Evolutionary conservation across 805 yeast genomes (phyloP), one percentile per base, ranked within the genome.

Genomic region (Pichia kluyveri): DNA sequence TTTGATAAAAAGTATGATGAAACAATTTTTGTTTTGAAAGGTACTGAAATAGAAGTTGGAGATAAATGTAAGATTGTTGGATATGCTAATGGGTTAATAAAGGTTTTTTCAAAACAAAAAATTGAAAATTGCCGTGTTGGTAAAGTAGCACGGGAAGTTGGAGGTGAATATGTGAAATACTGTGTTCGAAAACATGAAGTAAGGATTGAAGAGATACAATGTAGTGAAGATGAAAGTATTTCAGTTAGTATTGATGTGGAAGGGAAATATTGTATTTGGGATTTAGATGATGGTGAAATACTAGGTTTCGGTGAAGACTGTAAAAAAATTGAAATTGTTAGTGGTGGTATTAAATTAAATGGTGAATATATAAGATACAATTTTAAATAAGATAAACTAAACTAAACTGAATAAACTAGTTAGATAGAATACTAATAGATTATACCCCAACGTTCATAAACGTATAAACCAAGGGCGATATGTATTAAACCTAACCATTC

Each of bases 371-470:
- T 7, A 34, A 34, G 37, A 34, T 34, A 34, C 17, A 34, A 34
- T 10, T 18, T 8, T 44, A 8, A 14, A 18, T 6, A 30, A 37
- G 10, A 40, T 17, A 32, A 19, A 14, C 26, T 41, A 32, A 19
- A 14, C 26, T 41, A n/a, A 19, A 31, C 17, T 10, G 5, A 41
- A 38, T 18, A 2, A 32, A 4, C 9, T 11, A 34, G 37, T 34
- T 15, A 30, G 32, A 3, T 9, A 30, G 1, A 10, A 10, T 10
- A 12, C 14, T 8, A 34, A 15, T 15, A 8, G 17, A 30, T 30
- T 30, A 30, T 30, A 7, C 76, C 73, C 81, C 82, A 80, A 58
- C 75, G 71, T 59, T 82, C 86, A 59, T 82, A 82, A 46, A 79
- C 63, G 56, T 77, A 82, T 39, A 82, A 60, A 0, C 89, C 89